phyloP scores from a whole-genome alignment of 768 basidiomycete species.

The Pleurotus eryngii region DNA sequence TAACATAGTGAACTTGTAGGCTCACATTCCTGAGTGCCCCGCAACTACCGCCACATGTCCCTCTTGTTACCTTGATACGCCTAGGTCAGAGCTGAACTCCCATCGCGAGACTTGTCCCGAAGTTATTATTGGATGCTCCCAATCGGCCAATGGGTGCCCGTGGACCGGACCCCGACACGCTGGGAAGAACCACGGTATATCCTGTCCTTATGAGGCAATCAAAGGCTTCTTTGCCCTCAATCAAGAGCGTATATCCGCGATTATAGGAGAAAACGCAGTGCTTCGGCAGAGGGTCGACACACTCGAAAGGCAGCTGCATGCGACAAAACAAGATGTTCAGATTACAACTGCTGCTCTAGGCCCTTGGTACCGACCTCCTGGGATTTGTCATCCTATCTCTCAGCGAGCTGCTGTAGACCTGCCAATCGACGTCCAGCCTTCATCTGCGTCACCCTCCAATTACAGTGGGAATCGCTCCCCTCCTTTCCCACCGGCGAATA shows the following conservation, averaged over 20 bases:
- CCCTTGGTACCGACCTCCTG: conserved; percentile 53
- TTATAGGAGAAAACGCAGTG: conserved; percentile 63
- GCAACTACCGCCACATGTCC: conserved; percentile 33
- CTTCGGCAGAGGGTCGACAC: conserved; percentile 57
- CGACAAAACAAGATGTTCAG: conserved; percentile 54
- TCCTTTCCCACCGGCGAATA: neutral
- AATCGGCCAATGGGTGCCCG: conserved; percentile 48
- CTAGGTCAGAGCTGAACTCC: conserved; percentile 26
- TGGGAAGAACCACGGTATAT: conserved; percentile 32
- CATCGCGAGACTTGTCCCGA: conserved; percentile 39
- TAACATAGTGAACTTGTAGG: conserved; percentile 20
- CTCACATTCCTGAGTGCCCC: conserved; percentile 36
- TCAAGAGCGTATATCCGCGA: conserved; percentile 31
- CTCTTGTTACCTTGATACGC: conserved; percentile 35
- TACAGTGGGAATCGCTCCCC: neutral
- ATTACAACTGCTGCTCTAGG: conserved; percentile 56
- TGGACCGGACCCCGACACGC: conserved; percentile 46
- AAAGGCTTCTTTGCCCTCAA: conserved; percentile 55
- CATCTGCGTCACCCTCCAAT: neutral
- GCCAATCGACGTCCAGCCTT: neutral
- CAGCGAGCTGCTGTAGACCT: neutral
- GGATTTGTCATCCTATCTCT: conserved; percentile 16
- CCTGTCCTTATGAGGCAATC: conserved; percentile 59
- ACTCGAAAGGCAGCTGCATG: conserved; percentile 52
- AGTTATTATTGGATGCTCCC: conserved; percentile 37